Percentiles rank a stretch among this genome's conserved stretches.
These are phyloP conservation scores for Trichoderma lentiforme DNA, from an alignment of 2,329 filamentous ascomycete genomes.

Conservation along the genomic window DNA sequence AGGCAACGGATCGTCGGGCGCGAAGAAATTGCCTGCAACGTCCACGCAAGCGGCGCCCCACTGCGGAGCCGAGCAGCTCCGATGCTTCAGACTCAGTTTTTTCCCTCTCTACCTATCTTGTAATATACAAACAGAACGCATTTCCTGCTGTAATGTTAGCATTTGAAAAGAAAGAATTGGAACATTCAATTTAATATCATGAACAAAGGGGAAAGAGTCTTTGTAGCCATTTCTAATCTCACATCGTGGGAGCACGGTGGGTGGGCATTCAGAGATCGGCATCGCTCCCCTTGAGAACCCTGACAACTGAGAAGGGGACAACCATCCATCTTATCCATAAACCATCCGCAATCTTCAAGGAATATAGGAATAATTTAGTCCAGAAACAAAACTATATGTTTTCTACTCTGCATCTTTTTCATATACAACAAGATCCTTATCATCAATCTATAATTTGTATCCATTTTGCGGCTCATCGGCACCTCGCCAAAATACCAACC, in stretches of 20 bases:
- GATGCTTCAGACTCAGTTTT: not conserved
- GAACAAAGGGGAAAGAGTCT: not conserved
- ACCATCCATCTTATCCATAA: too few relatives aligned
- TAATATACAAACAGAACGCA: not conserved
- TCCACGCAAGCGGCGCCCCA: not conserved
- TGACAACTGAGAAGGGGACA: too few relatives aligned
- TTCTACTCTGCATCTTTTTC: too few relatives aligned
- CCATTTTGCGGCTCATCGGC: not conserved
- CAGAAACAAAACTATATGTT: too few relatives aligned
- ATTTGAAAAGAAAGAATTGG: not conserved
- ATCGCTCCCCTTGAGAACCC: not conserved
- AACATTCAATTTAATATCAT: accelerated
- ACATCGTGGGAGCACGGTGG: too few relatives aligned
- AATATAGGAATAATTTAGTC: too few relatives aligned
- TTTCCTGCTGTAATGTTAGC: not conserved
- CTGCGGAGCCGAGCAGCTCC: slow-evolving; percentile 9
- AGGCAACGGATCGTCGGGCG: not conserved
- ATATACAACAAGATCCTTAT: too few relatives aligned
- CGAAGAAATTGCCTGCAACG: not conserved
- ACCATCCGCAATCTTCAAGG: too few relatives aligned
- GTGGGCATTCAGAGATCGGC: not conserved
- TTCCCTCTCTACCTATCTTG: not conserved
- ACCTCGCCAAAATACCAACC: not conserved
- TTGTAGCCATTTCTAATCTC: not conserved
- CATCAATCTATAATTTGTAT: not conserved